Conservation (phyloP, 208 protist species). For the Entamoeba dispar region DNA sequence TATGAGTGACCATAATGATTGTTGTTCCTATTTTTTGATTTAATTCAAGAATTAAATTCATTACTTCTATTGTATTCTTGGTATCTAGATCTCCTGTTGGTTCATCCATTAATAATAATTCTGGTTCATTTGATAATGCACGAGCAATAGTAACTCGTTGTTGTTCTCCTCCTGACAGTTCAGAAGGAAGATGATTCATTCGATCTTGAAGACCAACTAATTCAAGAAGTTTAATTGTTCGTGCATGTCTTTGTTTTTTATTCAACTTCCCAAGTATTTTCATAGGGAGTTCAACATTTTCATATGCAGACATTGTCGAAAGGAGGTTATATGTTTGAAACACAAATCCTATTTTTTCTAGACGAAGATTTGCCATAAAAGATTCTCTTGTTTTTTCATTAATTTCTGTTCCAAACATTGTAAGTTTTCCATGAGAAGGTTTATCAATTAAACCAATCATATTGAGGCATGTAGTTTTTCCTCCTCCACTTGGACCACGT, state of each 20-base stretch:
- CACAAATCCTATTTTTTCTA: constrained; percentile 57
- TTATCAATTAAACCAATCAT: constrained; percentile 45
- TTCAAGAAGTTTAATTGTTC: constrained; percentile 22
- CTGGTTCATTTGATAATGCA: constrained; percentile 68
- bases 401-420: constrained; percentile 50
- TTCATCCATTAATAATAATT: constrained; percentile 61
- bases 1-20: not conserved
- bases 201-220: constrained; percentile 75
- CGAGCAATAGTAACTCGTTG: constrained; percentile 40
- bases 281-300: constrained; percentile 87
- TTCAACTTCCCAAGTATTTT: constrained; percentile 59
- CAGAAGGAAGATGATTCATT: constrained; percentile 66
- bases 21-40: not conserved
- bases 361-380: constrained; percentile 57
- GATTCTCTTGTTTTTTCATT: constrained; percentile 44
- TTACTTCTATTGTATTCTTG: not conserved
- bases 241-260: constrained; percentile 41
- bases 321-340: constrained; percentile 90
- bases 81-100: not conserved
- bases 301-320: constrained; percentile 71
- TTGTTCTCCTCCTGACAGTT: constrained; percentile 74
- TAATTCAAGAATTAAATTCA: not conserved
- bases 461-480: constrained; percentile 77
- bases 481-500: constrained; percentile 71
- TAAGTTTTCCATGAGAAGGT: constrained; percentile 13